A percentile compares a stretch with the other conserved stretches of the same genome.
phyloP scores from a whole-genome alignment of 2,329 filamentous ascomycete genomes.

The Aspergillus fumigatiaffinis region DNA sequence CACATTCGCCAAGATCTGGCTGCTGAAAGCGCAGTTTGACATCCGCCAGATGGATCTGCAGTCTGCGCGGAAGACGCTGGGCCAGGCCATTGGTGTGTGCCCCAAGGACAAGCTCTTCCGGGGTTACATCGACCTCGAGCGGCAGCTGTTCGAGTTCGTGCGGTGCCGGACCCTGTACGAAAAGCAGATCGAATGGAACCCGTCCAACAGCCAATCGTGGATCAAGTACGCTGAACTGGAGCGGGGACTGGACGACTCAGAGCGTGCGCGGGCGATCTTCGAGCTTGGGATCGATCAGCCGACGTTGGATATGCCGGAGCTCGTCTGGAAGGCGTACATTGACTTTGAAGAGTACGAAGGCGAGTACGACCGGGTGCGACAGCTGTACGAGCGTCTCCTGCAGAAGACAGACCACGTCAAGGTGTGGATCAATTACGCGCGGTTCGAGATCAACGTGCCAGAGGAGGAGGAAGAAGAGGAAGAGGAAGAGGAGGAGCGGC shows the following conservation, averaged over 20 bases:
- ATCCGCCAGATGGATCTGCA: constrained; percentile 79
- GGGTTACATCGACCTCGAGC: constrained; percentile 88
- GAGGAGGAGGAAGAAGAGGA: constrained; percentile 65
- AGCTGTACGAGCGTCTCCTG: constrained; percentile 83
- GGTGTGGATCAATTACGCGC: constrained; percentile 98
- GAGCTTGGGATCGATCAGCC: constrained; percentile 82
- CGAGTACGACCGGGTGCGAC: constrained; percentile 78
- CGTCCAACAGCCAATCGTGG: constrained; percentile 88
- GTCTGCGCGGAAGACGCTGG: constrained; percentile 80
- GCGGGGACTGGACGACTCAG: constrained; percentile 81
- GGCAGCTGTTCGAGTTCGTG: constrained; percentile 89
- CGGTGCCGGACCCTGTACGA: constrained; percentile 88
- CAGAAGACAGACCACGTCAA: constrained; percentile 98
- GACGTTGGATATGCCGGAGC: constrained; percentile 90
- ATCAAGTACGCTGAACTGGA: constrained; percentile 95
- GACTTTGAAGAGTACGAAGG: constrained; percentile 97
- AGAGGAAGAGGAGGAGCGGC: constrained; percentile 53
- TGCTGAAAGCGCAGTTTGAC: constrained; percentile 90
- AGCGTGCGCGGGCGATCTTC: constrained; percentile 84
- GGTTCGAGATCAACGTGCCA: constrained; percentile 93
- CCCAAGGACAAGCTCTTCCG: constrained; percentile 95
- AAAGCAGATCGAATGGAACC: constrained; percentile 90
- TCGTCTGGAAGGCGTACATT: constrained; percentile 97
- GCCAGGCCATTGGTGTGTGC: constrained; percentile 86
- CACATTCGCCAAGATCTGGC: constrained; percentile 95